These are phyloP conservation scores for Strobilomyces dryophilus DNA, from an alignment of 768 basidiomycete species.

Conservation along the genomic window DNA sequence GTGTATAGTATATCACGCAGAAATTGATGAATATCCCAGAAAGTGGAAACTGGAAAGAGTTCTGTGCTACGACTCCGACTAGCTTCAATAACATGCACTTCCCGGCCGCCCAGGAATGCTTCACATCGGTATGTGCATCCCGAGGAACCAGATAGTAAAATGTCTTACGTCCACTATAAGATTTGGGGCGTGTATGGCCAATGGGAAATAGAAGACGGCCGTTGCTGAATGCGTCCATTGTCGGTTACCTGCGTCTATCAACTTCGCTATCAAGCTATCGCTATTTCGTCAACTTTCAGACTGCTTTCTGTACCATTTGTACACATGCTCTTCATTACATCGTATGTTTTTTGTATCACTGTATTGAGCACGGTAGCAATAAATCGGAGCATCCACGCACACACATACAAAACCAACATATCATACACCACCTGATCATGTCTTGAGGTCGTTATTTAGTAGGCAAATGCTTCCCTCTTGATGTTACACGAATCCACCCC, in stretches of 20 bases:
- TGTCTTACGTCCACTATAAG: conserved; percentile 5
- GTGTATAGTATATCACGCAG: conserved; percentile 25
- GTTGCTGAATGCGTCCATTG: conserved; percentile 9
- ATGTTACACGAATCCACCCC: conserved; percentile 35
- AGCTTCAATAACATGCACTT: conserved; percentile 22
- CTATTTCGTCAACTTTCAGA: background rate
- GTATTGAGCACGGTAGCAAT: background rate
- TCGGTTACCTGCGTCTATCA: no score
- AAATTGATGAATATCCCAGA: conserved; percentile 25
- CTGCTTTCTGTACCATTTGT: background rate
- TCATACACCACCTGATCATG: background rate
- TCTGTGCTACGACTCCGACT: conserved; percentile 33
- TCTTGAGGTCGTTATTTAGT: conserved; percentile 26
- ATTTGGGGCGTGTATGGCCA: conserved; percentile 19
- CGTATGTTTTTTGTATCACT: no score
- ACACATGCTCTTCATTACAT: background rate
- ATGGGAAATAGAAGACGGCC: conserved; percentile 11
- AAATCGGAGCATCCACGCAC: no score
- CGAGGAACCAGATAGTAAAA: background rate
- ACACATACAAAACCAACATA: no score
- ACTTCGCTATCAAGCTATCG: background rate
- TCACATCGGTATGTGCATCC: conserved; percentile 7
- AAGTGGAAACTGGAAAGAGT: conserved; percentile 28
- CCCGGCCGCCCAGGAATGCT: conserved; percentile 15
- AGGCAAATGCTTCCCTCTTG: conserved; percentile 40